phyloP scores from a whole-genome alignment of 441 rosid species.

The Capsella rubella region DNA sequence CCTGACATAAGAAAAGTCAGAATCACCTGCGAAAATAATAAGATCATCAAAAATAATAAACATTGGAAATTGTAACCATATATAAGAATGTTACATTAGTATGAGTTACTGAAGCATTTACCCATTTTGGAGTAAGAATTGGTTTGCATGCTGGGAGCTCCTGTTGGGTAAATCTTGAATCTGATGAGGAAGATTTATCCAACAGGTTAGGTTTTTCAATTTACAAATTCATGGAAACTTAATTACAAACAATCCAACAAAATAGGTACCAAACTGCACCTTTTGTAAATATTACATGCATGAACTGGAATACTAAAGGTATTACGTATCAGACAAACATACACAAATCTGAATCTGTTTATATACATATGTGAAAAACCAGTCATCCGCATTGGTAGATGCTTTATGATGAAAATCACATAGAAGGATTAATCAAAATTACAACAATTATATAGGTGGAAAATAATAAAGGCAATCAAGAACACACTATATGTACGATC shows the following conservation, averaged over 20 bases:
- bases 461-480: neutral
- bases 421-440: neutral
- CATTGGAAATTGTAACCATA: neutral
- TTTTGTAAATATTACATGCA: neutral
- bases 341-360: neutral
- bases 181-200: constrained; percentile 42
- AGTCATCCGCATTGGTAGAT: neutral
- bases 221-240: neutral
- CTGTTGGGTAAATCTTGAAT: constrained; percentile 79
- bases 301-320: neutral
- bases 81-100: constrained; percentile 20
- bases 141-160: constrained; percentile 88
- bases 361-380: neutral
- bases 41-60: neutral
- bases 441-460: neutral
- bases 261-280: neutral
- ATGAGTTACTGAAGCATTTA: constrained; percentile 32
- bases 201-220: neutral
- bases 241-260: neutral
- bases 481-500: neutral
- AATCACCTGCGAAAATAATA: constrained; percentile 32
- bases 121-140: constrained; percentile 73
- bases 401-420: neutral
- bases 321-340: neutral
- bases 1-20: constrained; percentile 43